These are phyloP conservation scores for Hemisphaericaspora lyxosophila DNA, from an alignment of 1,139 yeast species.

Conservation along the genomic window DNA sequence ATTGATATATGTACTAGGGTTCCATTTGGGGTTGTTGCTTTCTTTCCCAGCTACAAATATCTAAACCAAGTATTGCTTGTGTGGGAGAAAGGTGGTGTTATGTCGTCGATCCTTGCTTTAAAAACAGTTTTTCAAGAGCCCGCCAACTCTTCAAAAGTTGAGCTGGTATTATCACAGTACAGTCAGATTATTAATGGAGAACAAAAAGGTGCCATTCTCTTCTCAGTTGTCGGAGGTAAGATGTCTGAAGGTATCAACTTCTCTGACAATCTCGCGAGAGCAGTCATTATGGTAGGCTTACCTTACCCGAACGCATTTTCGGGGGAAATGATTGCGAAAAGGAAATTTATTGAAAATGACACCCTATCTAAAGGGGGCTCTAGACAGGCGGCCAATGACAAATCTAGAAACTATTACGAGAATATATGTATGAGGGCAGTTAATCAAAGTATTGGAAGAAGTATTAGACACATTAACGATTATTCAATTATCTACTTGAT, in stretches of 20 bases:
- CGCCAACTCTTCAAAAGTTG: constrained; percentile 40
- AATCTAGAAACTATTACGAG: constrained; percentile 69
- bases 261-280: constrained; percentile 81
- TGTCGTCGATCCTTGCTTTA: constrained; percentile 26
- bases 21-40: constrained; percentile 77
- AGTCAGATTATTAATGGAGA: constrained; percentile 29
- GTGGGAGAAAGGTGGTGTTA: constrained; percentile 51
- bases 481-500: constrained; percentile 73
- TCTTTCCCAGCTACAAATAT: constrained; percentile 84
- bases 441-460: constrained; percentile 91
- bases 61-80: constrained; percentile 45
- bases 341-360: constrained; percentile 59
- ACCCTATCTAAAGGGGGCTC: constrained; percentile 42
- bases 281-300: constrained; percentile 82
- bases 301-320: constrained; percentile 88
- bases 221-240: constrained; percentile 92
- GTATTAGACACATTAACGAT: constrained; percentile 81
- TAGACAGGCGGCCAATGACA: constrained; percentile 37
- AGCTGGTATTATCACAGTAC: constrained; percentile 51
- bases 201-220: constrained; percentile 59
- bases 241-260: constrained; percentile 95
- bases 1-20: constrained; percentile 42
- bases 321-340: constrained; percentile 77
- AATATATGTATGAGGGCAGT: constrained; percentile 90
- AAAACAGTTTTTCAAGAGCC: constrained; percentile 63